A percentile compares a stretch with the other conserved stretches of the same genome.
phyloP scores from a whole-genome alignment of 176 grass and related monocot species.

The Zea mays region Zm-B73-REFERENCE-NAM-5.0 NC_050101.1:177475501-177476000 shows the following conservation, averaged over 20 bases:
- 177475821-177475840: constrained; percentile 98
- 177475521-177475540: not conserved
- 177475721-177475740: too few relatives aligned
- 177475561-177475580: constrained; percentile 99
- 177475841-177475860: constrained; percentile 88
- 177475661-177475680: too few relatives aligned
- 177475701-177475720: too few relatives aligned
- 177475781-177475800: constrained; percentile 92
- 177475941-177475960: not conserved
- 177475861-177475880: constrained; percentile 95
- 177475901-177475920: not conserved
- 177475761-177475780: constrained; percentile 90
- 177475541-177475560: not conserved
- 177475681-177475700: too few relatives aligned
- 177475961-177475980: not conserved
- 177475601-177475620: too few relatives aligned
- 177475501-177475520: not conserved
- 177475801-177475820: constrained; percentile 92
- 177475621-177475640: too few relatives aligned
- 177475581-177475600: constrained; percentile 90
- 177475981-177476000: constrained; percentile 77
- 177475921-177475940: not conserved
- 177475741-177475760: constrained; percentile 81
- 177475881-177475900: not conserved
- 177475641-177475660: too few relatives aligned